Evolutionary conservation across 495 filamentous ascomycete species (phyloP), one percentile per base, ranked within the genome.

Genomic region (Aspergillus bertholletiae): DNA sequence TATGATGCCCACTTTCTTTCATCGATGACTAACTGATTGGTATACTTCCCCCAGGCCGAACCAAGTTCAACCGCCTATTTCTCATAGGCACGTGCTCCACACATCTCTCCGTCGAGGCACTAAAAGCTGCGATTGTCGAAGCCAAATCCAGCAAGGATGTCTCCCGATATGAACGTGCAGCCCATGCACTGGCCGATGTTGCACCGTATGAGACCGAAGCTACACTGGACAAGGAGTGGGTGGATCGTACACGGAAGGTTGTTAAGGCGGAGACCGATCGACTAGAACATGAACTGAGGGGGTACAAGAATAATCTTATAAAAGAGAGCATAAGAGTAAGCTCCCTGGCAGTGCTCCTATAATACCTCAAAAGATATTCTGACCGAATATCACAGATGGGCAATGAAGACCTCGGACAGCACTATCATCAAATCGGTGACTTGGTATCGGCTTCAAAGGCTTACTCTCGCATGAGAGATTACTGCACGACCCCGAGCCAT

Each of bases 251-350:
- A 46, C 80, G 80, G 21, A 82, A 80, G 32, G 67, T 77, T n/a
- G 85, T 90, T 55, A 81, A 82, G 52, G 69, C 70, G 2, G 85
- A 91, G 62, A 85, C 82, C 1, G 81, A 88, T 35, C 82, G 87
- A 44, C 73, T 97, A 53, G 88, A 96, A 57, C 74, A 80, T 6
- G 91, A 97, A 64, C 72, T 98, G 26, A 89, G 89, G 66, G 88
- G 87, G 7, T 97, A 97, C 73, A 98, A 96, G 70, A 96, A 97
- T 62, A 98, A 97, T 58, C 70, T 97, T 32, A 90, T 98, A 58
- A 97, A 97, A 67, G 94, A 98, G 71, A 97, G 92, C 71, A 96
- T 97, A 56, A 75, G 95, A 63, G 91, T 95, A 79, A 51, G 85
- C 58, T 7, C 7, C 8, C 35, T 22, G 32, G n/a, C 17, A 21